Percentiles rank a stretch among this genome's conserved stretches.
These are phyloP conservation scores for Rosa hybrid DNA, from an alignment of 331 rosid genomes.

Conservation along the genomic window DNA sequence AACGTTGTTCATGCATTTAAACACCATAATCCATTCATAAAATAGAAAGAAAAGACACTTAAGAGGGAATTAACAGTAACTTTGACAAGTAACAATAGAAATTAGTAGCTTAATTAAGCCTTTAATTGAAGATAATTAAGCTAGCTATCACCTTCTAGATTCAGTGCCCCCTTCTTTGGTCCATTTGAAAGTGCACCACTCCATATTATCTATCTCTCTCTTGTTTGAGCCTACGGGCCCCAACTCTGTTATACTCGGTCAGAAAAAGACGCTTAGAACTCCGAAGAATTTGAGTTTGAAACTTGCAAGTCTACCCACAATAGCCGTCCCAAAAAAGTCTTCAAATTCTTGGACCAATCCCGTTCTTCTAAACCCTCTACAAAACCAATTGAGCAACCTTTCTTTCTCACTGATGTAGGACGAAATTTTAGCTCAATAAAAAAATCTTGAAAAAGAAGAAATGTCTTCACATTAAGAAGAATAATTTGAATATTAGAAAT, in stretches of 20 bases:
- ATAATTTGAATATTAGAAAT: too few relatives aligned
- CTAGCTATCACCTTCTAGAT: not conserved
- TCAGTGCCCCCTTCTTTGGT: not conserved
- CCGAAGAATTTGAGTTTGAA: constrained; percentile 16
- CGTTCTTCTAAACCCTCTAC: constrained; percentile 4
- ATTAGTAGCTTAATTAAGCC: not conserved
- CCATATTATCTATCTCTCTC: not conserved
- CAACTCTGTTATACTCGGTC: constrained; percentile 41
- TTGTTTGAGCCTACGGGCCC: constrained; percentile 32
- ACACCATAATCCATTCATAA: not conserved
- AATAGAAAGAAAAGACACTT: not conserved
- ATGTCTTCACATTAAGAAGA: too few relatives aligned
- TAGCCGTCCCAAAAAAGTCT: constrained; percentile 36
- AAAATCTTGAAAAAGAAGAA: too few relatives aligned
- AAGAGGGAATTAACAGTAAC: not conserved
- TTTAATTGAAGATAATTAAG: not conserved
- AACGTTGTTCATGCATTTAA: constrained; percentile 15
- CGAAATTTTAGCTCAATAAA: too few relatives aligned
- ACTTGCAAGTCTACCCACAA: not conserved
- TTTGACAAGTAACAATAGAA: not conserved
- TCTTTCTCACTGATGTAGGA: too few relatives aligned
- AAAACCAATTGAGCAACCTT: not conserved
- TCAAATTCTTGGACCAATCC: not conserved
- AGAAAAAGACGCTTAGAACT: constrained; percentile 49
- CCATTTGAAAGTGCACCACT: constrained; percentile 3